Percentiles rank a stretch among this genome's conserved stretches.
phyloP scores from a whole-genome alignment of 2,329 filamentous ascomycete genomes.

The Rhynchosporium agropyri region DNA sequence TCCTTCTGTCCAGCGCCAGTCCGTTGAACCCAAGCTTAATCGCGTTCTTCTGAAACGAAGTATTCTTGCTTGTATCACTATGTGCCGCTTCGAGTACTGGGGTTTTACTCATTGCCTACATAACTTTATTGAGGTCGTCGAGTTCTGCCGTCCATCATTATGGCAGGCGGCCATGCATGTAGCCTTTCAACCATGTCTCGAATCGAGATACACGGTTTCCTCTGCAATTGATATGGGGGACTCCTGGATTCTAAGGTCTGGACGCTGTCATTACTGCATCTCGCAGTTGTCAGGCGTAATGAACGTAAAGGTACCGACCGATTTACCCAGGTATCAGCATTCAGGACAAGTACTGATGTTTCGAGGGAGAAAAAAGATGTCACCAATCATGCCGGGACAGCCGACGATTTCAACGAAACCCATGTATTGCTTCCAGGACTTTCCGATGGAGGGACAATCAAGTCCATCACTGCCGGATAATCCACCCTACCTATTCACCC shows the following conservation, averaged over 20 bases:
- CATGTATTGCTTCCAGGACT: no score
- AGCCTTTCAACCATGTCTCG: not conserved
- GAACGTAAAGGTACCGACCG: not conserved
- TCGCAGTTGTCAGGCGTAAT: not conserved
- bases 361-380: not conserved
- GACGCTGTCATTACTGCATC: not conserved
- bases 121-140: constrained; percentile 22
- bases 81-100: constrained; percentile 27
- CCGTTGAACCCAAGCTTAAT: no score
- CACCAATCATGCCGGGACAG: no score
- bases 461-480: no score
- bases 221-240: not conserved
- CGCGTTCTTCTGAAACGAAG: no score
- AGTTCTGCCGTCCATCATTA: constrained; percentile 18
- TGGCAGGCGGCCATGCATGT: not conserved
- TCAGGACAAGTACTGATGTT: not conserved
- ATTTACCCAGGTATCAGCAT: not conserved
- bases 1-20: no score
- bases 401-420: no score
- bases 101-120: constrained; percentile 21
- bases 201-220: not conserved
- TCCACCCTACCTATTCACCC: no score
- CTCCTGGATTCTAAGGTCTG: not conserved
- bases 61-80: not conserved
- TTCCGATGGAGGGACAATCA: no score